Evolutionary conservation across 768 basidiomycete genomes (phyloP).

Genomic region (Cystofilobasidium ferigula): DNA sequence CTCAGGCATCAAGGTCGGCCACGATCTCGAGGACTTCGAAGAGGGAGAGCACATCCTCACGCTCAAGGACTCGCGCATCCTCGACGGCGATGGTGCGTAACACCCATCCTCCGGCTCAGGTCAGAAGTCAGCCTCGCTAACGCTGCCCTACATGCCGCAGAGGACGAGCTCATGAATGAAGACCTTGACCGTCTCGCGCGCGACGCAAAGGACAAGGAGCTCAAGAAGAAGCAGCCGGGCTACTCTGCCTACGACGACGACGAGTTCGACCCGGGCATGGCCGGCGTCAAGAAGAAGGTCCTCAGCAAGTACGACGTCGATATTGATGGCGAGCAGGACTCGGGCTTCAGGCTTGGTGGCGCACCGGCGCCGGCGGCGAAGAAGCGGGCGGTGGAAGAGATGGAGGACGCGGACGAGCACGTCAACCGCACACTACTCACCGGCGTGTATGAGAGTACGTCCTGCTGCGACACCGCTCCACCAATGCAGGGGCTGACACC

Average conservation of each 20-base stretch:
- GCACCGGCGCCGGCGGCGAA: conserved; percentile 26
- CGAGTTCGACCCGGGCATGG: conserved; percentile 61
- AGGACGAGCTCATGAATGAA: conserved; percentile 95
- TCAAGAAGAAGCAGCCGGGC: conserved; percentile 57
- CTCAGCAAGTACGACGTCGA: conserved; percentile 90
- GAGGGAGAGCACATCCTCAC: conserved; percentile 94
- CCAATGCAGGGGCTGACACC: neutral
- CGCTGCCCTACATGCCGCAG: conserved; percentile 41
- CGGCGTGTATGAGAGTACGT: conserved; percentile 72
- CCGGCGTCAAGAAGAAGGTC: conserved; percentile 69
- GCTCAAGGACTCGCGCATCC: conserved; percentile 85
- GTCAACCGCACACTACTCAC: conserved; percentile 71
- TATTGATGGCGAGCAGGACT: conserved; percentile 60
- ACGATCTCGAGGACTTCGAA: conserved; percentile 81
- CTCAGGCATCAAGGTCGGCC: conserved; percentile 85
- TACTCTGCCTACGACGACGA: conserved; percentile 97
- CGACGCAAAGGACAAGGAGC: conserved; percentile 62
- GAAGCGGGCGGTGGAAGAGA: conserved; percentile 41
- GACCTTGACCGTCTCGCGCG: conserved; percentile 80
- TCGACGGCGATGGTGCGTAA: conserved; percentile 76
- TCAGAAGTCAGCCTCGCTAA: too few species aligned
- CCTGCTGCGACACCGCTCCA: neutral
- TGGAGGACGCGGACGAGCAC: conserved; percentile 48
- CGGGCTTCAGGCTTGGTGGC: conserved; percentile 74
- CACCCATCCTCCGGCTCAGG: conserved; percentile 8